phyloP scores from a whole-genome alignment of 2,329 filamentous ascomycete species.

The Aspergillus nomiae region DNA sequence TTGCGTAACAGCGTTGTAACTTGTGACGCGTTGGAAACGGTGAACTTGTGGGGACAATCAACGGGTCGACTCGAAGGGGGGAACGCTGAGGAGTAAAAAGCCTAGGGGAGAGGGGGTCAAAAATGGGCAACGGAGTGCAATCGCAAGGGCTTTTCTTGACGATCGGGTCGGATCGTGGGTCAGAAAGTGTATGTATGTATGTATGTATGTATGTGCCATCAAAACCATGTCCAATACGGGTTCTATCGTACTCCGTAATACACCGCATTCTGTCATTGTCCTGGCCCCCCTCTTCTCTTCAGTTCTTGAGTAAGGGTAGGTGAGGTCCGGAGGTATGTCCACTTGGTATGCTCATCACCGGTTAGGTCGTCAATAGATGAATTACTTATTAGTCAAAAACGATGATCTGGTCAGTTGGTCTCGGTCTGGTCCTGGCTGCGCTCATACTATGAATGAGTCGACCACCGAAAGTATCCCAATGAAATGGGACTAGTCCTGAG shows the following conservation, averaged over 20 bases:
- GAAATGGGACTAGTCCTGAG: background rate
- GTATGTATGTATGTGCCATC: background rate
- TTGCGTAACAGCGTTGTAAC: conserved; percentile 27
- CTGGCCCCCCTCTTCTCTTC: background rate
- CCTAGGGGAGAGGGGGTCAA: background rate
- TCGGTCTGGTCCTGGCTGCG: background rate
- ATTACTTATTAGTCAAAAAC: background rate
- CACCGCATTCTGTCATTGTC: background rate
- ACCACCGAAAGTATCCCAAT: background rate
- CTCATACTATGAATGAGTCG: background rate
- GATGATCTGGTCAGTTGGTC: background rate
- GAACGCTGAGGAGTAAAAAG: background rate
- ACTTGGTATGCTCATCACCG: background rate
- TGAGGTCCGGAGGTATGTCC: background rate
- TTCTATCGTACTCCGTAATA: background rate
- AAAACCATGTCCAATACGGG: background rate
- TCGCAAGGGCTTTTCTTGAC: conserved; percentile 14
- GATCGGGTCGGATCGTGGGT: conserved; percentile 21
- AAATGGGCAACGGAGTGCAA: conserved; percentile 8
- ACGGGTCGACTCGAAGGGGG: conserved; percentile 3
- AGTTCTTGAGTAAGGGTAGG: background rate
- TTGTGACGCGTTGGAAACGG: conserved; percentile 28
- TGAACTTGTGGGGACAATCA: conserved; percentile 26
- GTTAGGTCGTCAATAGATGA: background rate
- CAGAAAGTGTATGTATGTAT: background rate